Evolutionary conservation across 805 yeast species (phyloP), one percentile per base, ranked within the genome.

Genomic region (Kodamaea kaohsiungensis): DNA sequence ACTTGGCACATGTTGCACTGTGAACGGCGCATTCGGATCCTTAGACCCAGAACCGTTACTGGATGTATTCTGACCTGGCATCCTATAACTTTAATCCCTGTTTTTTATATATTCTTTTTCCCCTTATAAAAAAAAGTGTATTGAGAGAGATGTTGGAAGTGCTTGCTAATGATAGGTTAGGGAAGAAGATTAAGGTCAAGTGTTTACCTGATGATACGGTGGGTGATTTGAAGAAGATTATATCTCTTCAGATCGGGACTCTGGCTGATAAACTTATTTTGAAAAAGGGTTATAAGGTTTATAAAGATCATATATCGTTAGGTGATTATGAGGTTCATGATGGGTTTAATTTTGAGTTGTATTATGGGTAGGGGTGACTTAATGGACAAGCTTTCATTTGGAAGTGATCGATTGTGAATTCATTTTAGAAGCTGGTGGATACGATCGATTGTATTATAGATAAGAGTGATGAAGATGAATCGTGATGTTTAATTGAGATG

Each of bases 241-340:
- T 95, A 8, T 86, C 92, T 0, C 73, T 91, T 8, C 98, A 93
- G 68, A 81, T 89, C 16, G 97, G 97, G 0, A 86, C 91, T 1
- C 70, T 86, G 1, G 73, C 83, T 16, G 88, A 85, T 17, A 84
- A 84, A 59, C 60, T 87, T 53, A 83, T 88, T 0, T 76, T 93
- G 58, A 92, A 91, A 68, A 92, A 90, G 65, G 97, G 98, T 1
- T 86, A 91, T 63, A 87, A 84, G 59, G 82, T 89, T 0, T 85
- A 83, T 68, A 95, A 95, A 66, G 95, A 93, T 64, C 98, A 92
- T 66, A 93, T 93, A 53, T 80, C 92, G 0, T 75, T 93, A 46
- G 97, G 88, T n/a, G 99, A 93, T 69, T 93, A 95, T 66, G 99
- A 93, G 68, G 85, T 93, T 16, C 96, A 91, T 65, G 87, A 91